phyloP scores from a whole-genome alignment of 805 yeast species.

The Myxozyma neglecta region DNA sequence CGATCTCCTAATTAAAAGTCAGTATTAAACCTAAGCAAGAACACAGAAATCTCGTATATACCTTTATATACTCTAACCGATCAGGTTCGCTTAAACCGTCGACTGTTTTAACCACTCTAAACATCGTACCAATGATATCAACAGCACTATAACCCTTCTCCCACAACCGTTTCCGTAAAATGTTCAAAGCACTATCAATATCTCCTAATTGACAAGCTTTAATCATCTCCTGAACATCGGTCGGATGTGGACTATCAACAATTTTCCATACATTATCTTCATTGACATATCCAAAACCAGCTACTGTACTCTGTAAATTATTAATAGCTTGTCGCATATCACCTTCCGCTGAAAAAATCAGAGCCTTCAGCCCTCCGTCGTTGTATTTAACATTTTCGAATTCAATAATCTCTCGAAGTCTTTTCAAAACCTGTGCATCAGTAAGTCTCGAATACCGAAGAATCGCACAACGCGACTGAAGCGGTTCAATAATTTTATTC shows the following conservation, averaged over 20 bases:
- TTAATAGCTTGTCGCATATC: slow-evolving; percentile 98
- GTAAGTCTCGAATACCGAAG: slow-evolving; percentile 76
- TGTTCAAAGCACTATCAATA: slow-evolving; percentile 65
- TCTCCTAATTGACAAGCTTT: slow-evolving; percentile 46
- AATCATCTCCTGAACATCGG: slow-evolving; percentile 71
- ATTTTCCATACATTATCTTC: slow-evolving; percentile 91
- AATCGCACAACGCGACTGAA: slow-evolving; percentile 95
- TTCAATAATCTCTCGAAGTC: slow-evolving; percentile 69
- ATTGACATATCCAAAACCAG: slow-evolving; percentile 90
- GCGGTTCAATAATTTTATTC: slow-evolving; percentile 91
- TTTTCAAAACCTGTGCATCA: slow-evolving; percentile 79
- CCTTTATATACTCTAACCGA: slow-evolving; percentile 70
- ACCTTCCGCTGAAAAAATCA: slow-evolving; percentile 94
- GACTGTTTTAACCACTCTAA: slow-evolving; percentile 79
- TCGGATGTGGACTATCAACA: slow-evolving; percentile 95
- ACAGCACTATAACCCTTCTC: slow-evolving; percentile 87
- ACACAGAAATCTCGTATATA: neutral
- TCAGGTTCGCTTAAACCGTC: slow-evolving; percentile 65
- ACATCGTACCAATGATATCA: slow-evolving; percentile 87
- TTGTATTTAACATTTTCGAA: slow-evolving; percentile 73
- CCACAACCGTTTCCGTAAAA: slow-evolving; percentile 69
- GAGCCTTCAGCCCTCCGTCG: slow-evolving; percentile 88
- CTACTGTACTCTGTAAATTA: slow-evolving; percentile 87
- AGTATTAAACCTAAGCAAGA: neutral
- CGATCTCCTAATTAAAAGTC: slow-evolving; percentile 56